Percentiles rank a stretch among this genome's conserved stretches.
These are phyloP conservation scores for Aspergillus diversus DNA, from an alignment of 495 filamentous ascomycete genomes.

Conservation along the genomic window DNA sequence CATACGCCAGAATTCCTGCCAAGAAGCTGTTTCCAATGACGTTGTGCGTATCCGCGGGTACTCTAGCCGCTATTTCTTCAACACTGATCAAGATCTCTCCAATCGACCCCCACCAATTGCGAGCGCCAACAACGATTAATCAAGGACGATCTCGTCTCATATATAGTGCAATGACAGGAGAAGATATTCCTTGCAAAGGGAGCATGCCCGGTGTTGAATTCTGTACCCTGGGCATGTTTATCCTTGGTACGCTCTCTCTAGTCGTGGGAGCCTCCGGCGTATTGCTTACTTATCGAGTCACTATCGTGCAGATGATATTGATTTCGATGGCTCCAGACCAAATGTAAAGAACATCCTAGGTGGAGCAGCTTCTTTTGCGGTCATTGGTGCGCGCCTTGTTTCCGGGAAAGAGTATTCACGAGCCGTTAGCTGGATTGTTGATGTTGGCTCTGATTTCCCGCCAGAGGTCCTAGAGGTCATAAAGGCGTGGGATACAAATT, in stretches of 20 bases:
- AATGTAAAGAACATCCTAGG: constrained; percentile 74
- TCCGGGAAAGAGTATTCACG: constrained; percentile 50
- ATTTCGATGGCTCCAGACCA: constrained; percentile 61
- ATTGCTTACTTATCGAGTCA: constrained; percentile 28
- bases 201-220: constrained; percentile 61
- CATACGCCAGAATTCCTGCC: constrained; percentile 15
- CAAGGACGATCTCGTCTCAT: not conserved
- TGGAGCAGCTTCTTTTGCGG: constrained; percentile 83
- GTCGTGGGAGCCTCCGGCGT: not conserved
- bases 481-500: constrained; percentile 71
- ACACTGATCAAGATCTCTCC: constrained; percentile 10
- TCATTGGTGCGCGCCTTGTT: constrained; percentile 86
- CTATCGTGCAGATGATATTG: constrained; percentile 77
- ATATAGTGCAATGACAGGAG: constrained; percentile 24
- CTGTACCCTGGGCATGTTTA: constrained; percentile 93
- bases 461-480: constrained; percentile 62
- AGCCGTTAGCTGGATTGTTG: constrained; percentile 88
- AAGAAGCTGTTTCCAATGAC: constrained; percentile 15
- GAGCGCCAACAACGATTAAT: constrained; percentile 8
- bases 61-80: constrained; percentile 3
- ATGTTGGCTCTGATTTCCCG: constrained; percentile 87
- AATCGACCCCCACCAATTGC: constrained; percentile 15
- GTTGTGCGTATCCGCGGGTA: constrained; percentile 23
- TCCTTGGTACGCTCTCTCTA: constrained; percentile 68
- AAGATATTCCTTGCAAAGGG: constrained; percentile 1